Evolutionary conservation across 2,329 filamentous ascomycete species (phyloP).

Genomic region (Colletotrichum cereale): DNA sequence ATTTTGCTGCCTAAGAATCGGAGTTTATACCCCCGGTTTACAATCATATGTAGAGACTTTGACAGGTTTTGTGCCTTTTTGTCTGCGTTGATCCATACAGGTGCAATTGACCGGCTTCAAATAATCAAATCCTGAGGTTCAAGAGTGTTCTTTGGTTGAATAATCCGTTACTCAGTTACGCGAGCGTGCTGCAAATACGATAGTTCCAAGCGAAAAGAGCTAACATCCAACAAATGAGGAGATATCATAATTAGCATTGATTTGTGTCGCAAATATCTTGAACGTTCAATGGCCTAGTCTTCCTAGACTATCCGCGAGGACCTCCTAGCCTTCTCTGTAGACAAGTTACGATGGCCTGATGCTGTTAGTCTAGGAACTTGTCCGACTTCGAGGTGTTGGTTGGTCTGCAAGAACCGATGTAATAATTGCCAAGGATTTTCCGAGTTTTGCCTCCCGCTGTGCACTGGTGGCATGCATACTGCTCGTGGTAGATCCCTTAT

Average conservation of each 20-base stretch:
- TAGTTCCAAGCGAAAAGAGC: not conserved
- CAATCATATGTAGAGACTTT: rapidly evolving
- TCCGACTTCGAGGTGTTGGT: conserved; percentile 65
- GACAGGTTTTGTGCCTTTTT: not conserved
- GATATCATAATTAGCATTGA: too few relatives aligned
- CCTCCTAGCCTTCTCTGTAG: conserved; percentile 49
- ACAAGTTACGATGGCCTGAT: conserved; percentile 50
- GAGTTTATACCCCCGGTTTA: too few relatives aligned
- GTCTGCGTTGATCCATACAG: not conserved
- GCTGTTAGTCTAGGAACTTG: conserved; percentile 52
- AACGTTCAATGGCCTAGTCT: too few relatives aligned
- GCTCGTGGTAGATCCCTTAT: conserved; percentile 67
- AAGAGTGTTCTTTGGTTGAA: not conserved
- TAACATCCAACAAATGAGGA: not conserved
- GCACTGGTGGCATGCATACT: conserved; percentile 51
- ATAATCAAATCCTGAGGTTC: too few relatives aligned
- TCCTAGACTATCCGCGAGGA: too few relatives aligned
- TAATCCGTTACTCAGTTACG: not conserved
- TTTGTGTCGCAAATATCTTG: too few relatives aligned
- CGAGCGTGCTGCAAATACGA: not conserved
- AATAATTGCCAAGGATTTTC: conserved; percentile 59
- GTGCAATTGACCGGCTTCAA: not conserved
- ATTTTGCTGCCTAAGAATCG: not conserved
- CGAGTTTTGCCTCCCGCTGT: conserved; percentile 57
- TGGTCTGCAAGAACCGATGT: conserved; percentile 65